Conservation (phyloP, 2,329 filamentous ascomycete species). For the Emericellopsis cladophorae region DNA sequence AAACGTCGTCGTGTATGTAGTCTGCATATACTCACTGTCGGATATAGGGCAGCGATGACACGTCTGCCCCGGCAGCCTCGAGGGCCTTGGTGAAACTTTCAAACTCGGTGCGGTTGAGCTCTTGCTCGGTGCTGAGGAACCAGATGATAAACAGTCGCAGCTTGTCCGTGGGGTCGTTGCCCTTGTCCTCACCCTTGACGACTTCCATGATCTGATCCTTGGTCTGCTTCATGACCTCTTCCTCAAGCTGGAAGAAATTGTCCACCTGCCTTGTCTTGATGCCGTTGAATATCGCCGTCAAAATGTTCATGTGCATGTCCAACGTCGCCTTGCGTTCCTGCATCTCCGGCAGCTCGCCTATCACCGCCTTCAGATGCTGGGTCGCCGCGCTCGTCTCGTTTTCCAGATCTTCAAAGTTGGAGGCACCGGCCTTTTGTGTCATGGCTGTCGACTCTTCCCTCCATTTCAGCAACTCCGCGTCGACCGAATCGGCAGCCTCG, state of each 20-base stretch:
- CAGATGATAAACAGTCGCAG: slow-evolving; percentile 92
- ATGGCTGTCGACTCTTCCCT: slow-evolving; percentile 92
- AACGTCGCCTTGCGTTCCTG: slow-evolving; percentile 84
- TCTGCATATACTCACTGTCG: slow-evolving; percentile 49
- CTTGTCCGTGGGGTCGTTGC: slow-evolving; percentile 76
- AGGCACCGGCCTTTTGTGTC: slow-evolving; percentile 88
- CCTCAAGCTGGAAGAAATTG: slow-evolving; percentile 91
- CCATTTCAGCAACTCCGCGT: slow-evolving; percentile 84
- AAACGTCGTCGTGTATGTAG: neutral
- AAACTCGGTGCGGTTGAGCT: slow-evolving; percentile 72
- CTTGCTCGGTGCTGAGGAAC: slow-evolving; percentile 88
- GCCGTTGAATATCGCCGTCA: slow-evolving; percentile 60
- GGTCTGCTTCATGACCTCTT: slow-evolving; percentile 81
- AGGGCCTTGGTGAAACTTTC: slow-evolving; percentile 78
- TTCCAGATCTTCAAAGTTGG: slow-evolving; percentile 83
- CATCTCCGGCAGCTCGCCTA: slow-evolving; percentile 83
- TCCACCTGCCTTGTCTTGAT: slow-evolving; percentile 94
- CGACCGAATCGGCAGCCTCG: slow-evolving; percentile 92
- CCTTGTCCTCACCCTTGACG: slow-evolving; percentile 70
- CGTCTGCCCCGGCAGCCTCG: slow-evolving; percentile 61
- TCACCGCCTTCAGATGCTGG: slow-evolving; percentile 89
- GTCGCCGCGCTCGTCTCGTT: slow-evolving; percentile 82
- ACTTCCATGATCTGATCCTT: slow-evolving; percentile 82
- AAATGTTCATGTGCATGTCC: slow-evolving; percentile 99
- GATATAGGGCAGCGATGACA: slow-evolving; percentile 70